Percentiles rank a stretch among this genome's conserved stretches.
These are phyloP conservation scores for Aphanomyces euteiches DNA, from an alignment of 352 stramenopile species.

Conservation along the genomic window DNA sequence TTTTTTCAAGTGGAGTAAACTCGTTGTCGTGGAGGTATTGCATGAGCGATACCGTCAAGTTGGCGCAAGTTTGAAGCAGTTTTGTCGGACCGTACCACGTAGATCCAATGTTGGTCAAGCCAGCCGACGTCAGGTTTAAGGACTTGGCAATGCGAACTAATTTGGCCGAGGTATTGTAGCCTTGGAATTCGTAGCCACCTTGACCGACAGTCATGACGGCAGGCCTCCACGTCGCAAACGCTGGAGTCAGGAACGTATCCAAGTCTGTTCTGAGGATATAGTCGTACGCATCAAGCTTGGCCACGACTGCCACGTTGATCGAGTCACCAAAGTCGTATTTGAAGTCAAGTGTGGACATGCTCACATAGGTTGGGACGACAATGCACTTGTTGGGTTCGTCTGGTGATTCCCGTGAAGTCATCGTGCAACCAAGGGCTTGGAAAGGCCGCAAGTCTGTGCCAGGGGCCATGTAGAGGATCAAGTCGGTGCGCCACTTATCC, in stretches of 20 bases:
- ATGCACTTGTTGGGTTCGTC: slow-evolving; percentile 24
- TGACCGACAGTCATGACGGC: slow-evolving; percentile 3
- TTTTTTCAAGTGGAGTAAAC: slow-evolving; percentile 20
- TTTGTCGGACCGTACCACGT: slow-evolving; percentile 25
- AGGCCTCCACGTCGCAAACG: slow-evolving; percentile 19
- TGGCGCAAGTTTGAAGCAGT: neutral
- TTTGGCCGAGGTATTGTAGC: neutral
- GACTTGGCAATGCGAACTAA: slow-evolving; percentile 3
- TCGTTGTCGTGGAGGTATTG: slow-evolving; percentile 13
- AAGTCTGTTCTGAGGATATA: slow-evolving; percentile 19
- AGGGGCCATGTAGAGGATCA: slow-evolving; percentile 15
- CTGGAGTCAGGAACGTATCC: slow-evolving; percentile 23
- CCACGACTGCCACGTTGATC: slow-evolving; percentile 3
- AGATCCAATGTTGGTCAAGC: slow-evolving; percentile 20
- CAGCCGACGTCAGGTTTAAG: neutral
- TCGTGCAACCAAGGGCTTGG: neutral
- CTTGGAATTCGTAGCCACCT: slow-evolving; percentile 13
- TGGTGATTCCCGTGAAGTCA: neutral
- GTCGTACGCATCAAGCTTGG: neutral
- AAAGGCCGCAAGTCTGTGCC: neutral
- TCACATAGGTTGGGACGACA: neutral
- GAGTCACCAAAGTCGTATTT: slow-evolving; percentile 19
- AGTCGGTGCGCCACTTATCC: slow-evolving; percentile 16
- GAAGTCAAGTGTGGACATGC: neutral
- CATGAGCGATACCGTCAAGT: slow-evolving; percentile 9